A percentile compares a stretch with the other conserved stretches of the same genome.
These are phyloP conservation scores for Aspergillus floridensis DNA, from an alignment of 2,329 filamentous ascomycete genomes.

Conservation along the genomic window DNA sequence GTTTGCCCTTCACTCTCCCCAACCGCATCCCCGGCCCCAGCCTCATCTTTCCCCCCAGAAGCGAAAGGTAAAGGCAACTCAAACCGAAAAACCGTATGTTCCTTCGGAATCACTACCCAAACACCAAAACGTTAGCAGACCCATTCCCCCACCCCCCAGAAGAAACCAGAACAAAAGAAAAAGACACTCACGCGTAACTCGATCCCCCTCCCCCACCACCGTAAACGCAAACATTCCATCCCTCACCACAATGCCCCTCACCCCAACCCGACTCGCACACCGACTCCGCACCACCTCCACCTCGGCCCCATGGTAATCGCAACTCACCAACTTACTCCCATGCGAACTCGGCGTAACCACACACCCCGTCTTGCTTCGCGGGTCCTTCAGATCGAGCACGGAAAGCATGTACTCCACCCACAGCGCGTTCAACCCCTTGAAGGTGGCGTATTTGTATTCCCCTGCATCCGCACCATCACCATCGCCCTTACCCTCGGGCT, in stretches of 20 bases:
- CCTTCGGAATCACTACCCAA: slow-evolving; percentile 70
- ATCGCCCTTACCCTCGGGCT: too few relatives aligned
- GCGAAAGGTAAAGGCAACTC: slow-evolving; percentile 55
- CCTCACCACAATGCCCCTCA: slow-evolving; percentile 81
- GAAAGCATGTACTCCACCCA: slow-evolving; percentile 87
- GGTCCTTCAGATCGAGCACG: slow-evolving; percentile 61
- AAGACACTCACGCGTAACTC: slow-evolving; percentile 61
- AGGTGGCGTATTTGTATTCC: slow-evolving; percentile 69
- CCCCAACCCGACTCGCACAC: slow-evolving; percentile 77
- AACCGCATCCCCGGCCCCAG: slow-evolving; percentile 20
- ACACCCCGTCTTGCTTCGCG: slow-evolving; percentile 17
- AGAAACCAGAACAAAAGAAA: not conserved
- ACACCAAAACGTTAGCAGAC: not conserved
- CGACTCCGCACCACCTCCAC: slow-evolving; percentile 78
- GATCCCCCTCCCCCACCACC: slow-evolving; percentile 69
- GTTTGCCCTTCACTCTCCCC: slow-evolving; percentile 12
- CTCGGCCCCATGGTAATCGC: slow-evolving; percentile 86
- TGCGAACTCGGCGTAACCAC: slow-evolving; percentile 56
- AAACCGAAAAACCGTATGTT: slow-evolving; percentile 81
- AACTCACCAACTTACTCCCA: slow-evolving; percentile 67
- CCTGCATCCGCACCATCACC: too few relatives aligned
- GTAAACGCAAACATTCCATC: slow-evolving; percentile 87
- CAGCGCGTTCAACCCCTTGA: slow-evolving; percentile 70
- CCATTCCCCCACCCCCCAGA: not conserved
- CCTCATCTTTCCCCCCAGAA: not conserved